These are phyloP conservation scores for Blastocystis sp. DNA, from an alignment of 352 stramenopile genomes.

Conservation along the genomic window DNA sequence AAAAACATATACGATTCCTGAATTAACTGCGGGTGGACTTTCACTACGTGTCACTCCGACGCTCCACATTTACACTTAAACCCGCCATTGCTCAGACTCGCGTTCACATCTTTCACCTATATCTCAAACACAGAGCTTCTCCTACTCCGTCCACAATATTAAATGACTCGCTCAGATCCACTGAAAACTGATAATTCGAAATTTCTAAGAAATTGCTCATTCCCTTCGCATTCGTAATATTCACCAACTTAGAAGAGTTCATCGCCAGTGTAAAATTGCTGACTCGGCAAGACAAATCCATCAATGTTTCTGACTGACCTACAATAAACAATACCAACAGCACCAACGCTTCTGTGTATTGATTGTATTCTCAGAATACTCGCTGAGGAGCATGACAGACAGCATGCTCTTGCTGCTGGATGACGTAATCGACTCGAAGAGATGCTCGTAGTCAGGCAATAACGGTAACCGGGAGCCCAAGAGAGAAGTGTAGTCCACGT, in stretches of 20 bases:
- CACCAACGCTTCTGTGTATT: slow-evolving; percentile 23
- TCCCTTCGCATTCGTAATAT: not conserved
- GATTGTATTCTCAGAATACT: slow-evolving; percentile 19
- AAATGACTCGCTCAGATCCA: not conserved
- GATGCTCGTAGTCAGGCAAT: slow-evolving; percentile 6
- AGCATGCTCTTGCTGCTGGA: not conserved
- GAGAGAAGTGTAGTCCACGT: not conserved
- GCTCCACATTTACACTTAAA: not conserved
- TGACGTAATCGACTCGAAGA: slow-evolving; percentile 22
- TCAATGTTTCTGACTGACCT: not conserved
- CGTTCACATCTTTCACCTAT: slow-evolving; percentile 29
- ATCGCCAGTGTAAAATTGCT: not conserved
- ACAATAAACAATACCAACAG: not conserved
- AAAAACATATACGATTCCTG: not conserved
- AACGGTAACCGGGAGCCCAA: not conserved
- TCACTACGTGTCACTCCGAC: not conserved
- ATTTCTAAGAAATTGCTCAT: not conserved
- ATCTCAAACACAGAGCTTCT: not conserved
- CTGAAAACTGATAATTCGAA: not conserved
- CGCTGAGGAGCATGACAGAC: not conserved
- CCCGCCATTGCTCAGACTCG: not conserved
- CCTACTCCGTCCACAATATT: not conserved
- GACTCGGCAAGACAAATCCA: slow-evolving; percentile 14
- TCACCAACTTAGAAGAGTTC: not conserved
- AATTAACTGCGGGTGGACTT: not conserved